Evolutionary conservation across 768 basidiomycete genomes (phyloP), one percentile per base, ranked within the genome.

Genomic region (Amanita pseudoporphyria): DNA sequence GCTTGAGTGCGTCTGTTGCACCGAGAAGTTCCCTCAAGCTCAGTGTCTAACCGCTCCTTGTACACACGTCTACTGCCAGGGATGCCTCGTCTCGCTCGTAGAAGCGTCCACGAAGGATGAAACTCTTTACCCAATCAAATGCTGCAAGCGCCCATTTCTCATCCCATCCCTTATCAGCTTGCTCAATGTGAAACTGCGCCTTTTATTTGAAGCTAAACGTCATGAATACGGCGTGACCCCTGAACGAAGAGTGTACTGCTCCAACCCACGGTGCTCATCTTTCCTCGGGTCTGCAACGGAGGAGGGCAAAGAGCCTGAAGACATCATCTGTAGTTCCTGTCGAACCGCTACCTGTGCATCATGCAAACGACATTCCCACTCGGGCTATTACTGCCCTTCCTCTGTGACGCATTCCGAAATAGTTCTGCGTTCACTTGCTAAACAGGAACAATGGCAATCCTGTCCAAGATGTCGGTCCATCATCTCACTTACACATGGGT

Each of bases 381-480:
- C 61, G 0, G 56, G 57, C 9, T 57, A 66, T 30, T 54, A 54
- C 3, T 82, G 47, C 38, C 26, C 18, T 18, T 22, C n/a, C 14
- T 21, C 38, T 12, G 5, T 12, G 24, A 47, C 9, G 63, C 69
- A 2, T 54, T 71, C 3, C 67, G 71, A 38, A 58, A 3, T 43
- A 2, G 41, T 26, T 6, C 41, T 82, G 2, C 66, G 60, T 14
- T 69, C 65, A 3, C 67, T 81, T 2, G 81, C 79, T 0, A 55
- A 57, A 2, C 54, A 65, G 22, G 52, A 73, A 41, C 62, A 64
- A 9, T 84, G 79, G 81, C 78, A 82, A 54, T 81, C 77, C 0
- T 84, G 82, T 56, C 81, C 81, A 0, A 69, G 70, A 3, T 84
- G 82, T 56, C 56, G 66, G 4, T 63, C 69, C n/a, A 67, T 84